Base-by-base conservation (phyloP, 345 rosid genomes). In the Citropsis articulata region DNA sequence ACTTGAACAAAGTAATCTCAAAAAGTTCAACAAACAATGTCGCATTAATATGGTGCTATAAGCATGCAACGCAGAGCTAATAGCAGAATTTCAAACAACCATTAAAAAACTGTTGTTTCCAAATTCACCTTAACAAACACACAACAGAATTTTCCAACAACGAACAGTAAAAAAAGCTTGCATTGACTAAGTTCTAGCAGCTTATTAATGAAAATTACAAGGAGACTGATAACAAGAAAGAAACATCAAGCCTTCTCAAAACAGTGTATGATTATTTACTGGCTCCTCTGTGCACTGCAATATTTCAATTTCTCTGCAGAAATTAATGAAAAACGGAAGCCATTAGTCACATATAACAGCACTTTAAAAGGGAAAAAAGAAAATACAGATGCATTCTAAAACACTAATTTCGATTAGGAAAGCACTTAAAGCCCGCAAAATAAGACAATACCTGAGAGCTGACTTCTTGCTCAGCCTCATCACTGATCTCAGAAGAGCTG, bases 381-480 rank as follows among this genome's bases (percentile, higher is more conserved):
- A 68, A 13, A 19, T 24, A 19, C 9, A 27, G 8, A 69, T 66
- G 38, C 9, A 18, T 35, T 1, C 9, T 6, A n/a, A 31, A 53
- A 30, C 50, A 66, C 40, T 53, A 25, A 62, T 66, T 65, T 56
- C 69, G 45, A 75, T 25, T 31, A 33, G 55, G 56, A 3, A 12
- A 9, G 10, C 28, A 18, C 9, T 3, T 55, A 53, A 25, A 56
- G 1, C 73, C 21, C 13, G 19, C 9, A 27, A 27, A 33, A 31
- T 12, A 8, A 31, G 33, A 5, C 7, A 66, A 70, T 78, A 83
- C 85, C 79, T 86, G 82, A 30, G 86, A 83, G 81, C 86, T 83
- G 42, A 72, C 78, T 77, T 77, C 88, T 45, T 74, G 75, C 71
- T 68, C 86, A 40, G 35, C 80, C 14, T 79, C 85, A 59, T 79